Base-by-base conservation (phyloP, 1,284 basidiomycete species). In the Trichosporon sp. region DNA sequence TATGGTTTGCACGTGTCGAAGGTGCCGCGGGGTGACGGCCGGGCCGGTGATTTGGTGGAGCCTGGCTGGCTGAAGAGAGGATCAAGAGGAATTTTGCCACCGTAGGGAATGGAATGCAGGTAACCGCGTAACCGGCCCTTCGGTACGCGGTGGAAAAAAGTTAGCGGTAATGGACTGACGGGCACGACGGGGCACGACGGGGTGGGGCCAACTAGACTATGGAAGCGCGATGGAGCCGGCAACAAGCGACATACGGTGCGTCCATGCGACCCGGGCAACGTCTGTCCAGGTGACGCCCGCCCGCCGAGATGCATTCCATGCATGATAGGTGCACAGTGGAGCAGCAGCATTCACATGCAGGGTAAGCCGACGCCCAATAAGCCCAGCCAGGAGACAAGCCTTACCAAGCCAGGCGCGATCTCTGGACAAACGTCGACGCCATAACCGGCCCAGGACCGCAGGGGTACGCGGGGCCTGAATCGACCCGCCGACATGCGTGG, bases 401-500 rank as follows among this genome's bases (percentile, higher is more conserved):
- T 10, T 3, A 10, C 38, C 38, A 40, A 46, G 43, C 43, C 43
- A n/a, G 14, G 43, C 43, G 43, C 43, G 43, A 46, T 16, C 43
- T 46, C 43, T n/a, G 11, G 10, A 43, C 40, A 43, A 43, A 46
- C 10, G 43, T 8, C 43, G 43, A 46, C 43, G 43, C 43, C 43
- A 46, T 46, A 46, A 46, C 43, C 43, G 43, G 43, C 43, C 16
- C 43, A 46, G 43, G 43, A 46, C 43, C 43, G n/a, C 38, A 40
- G 38, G 38, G 43, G 43, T 46, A 46, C 43, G 43, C 43, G 43
- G 43, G 43, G 43, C 43, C 43, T 46, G 43, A 46, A 46, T n/a
- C n/a, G 43, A 46, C 43, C 43, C 43, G 43, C 16, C 43, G 43
- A 46, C 43, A 46, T 46, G 43, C 43, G 43, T 46, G 43, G 43